phyloP scores from a whole-genome alignment of 768 basidiomycete species.

The Mycena olivaceomarginata region DNA sequence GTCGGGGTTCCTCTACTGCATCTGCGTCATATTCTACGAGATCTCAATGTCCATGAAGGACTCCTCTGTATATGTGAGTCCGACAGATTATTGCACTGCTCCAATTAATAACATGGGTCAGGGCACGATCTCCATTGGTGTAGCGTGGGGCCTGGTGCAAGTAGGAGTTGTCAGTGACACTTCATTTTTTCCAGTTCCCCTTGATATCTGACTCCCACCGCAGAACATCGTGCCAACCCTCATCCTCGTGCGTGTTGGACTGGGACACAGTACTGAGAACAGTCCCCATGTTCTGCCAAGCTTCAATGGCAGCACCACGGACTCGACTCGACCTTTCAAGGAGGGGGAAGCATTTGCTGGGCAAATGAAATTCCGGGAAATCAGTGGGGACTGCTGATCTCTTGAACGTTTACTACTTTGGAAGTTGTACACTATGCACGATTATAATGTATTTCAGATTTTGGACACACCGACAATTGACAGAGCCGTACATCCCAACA shows the following conservation, averaged over 20 bases:
- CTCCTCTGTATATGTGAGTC: constrained; percentile 12
- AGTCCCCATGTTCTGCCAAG: too few relatives aligned
- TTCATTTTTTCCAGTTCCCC: too few relatives aligned
- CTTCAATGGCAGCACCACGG: too few relatives aligned
- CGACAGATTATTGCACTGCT: neutral
- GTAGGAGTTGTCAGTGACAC: constrained; percentile 25
- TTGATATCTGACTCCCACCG: neutral
- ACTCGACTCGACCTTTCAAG: too few relatives aligned
- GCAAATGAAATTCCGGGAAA: too few relatives aligned
- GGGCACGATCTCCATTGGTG: constrained; percentile 23
- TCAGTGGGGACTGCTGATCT: too few relatives aligned
- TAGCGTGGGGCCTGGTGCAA: constrained; percentile 32
- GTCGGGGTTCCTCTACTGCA: constrained; percentile 22
- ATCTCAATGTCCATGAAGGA: constrained; percentile 10
- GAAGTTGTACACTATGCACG: too few relatives aligned
- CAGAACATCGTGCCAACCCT: constrained; percentile 32
- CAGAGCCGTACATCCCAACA: too few relatives aligned
- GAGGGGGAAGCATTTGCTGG: too few relatives aligned
- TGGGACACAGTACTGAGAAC: constrained; percentile 26
- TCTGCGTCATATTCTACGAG: constrained; percentile 27
- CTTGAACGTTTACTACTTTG: too few relatives aligned
- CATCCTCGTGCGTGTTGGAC: constrained; percentile 28
- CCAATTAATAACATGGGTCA: neutral
- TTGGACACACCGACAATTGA: too few relatives aligned
- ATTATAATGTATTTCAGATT: too few relatives aligned